A percentile compares a stretch with the other conserved stretches of the same genome.
Conservation (phyloP, 2,329 filamentous ascomycete genomes). For the Thielaviopsis euricoi region DNA sequence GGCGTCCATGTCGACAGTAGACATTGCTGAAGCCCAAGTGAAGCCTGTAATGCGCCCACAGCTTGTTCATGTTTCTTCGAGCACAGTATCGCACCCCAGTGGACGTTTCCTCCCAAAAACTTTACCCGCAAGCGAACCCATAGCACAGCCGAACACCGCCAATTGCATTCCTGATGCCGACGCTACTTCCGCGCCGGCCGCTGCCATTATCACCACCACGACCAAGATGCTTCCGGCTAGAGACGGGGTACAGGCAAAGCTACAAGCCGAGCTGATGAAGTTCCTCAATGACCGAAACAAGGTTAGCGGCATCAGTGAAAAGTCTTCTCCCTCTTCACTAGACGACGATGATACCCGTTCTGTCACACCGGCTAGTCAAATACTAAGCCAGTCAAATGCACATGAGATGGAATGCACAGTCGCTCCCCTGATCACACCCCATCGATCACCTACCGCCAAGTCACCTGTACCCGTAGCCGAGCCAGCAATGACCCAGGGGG, state of each 20-base stretch:
- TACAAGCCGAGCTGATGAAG: not conserved
- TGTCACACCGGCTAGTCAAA: not conserved
- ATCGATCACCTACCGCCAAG: not conserved
- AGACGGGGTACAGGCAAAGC: not conserved
- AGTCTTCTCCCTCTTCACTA: not conserved
- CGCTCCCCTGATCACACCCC: not conserved
- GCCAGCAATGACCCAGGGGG: not conserved
- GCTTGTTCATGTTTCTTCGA: constrained; percentile 11
- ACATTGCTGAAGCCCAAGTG: constrained; percentile 14
- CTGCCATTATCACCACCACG: no score
- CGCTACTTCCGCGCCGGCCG: not conserved
- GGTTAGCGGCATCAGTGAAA: not conserved
- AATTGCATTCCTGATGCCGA: not conserved
- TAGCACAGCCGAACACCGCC: no score
- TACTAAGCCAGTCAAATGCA: not conserved
- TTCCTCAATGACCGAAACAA: not conserved
- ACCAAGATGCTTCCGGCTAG: not conserved
- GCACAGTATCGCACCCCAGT: not conserved
- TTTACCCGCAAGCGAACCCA: no score
- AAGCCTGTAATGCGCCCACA: constrained; percentile 15
- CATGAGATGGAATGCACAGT: not conserved
- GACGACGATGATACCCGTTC: not conserved
- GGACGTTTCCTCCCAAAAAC: not conserved
- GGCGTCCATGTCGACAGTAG: constrained; percentile 15
- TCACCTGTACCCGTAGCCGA: no score